Evolutionary conservation across 371 early-diverging fungal genomes (phyloP).

Genomic region (Saksenaea oblongispora): DNA sequence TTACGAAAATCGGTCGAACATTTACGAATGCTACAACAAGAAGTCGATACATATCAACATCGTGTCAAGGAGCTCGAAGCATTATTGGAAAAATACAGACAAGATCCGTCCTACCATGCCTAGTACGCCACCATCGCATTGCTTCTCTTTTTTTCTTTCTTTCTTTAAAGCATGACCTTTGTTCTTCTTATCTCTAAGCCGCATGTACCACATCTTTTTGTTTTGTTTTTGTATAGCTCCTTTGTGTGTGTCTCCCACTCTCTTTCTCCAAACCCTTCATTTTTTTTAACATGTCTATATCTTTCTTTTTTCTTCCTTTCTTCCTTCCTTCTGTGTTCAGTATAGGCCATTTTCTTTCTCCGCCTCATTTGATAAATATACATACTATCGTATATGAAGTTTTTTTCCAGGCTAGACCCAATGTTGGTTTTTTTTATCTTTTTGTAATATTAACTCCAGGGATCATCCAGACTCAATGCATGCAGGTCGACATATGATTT

Average conservation of each 20-base stretch:
- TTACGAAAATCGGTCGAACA: slow-evolving; percentile 89
- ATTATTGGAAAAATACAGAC: slow-evolving; percentile 24
- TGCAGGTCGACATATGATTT: neutral
- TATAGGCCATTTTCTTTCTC: neutral
- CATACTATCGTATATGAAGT: slow-evolving; percentile 10
- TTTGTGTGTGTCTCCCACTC: neutral
- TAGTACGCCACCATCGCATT: neutral
- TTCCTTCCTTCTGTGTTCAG: neutral
- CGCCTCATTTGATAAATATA: neutral
- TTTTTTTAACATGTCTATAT: neutral
- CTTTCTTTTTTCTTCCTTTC: neutral
- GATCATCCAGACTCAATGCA: slow-evolving; percentile 2
- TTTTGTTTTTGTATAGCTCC: neutral
- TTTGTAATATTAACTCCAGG: neutral
- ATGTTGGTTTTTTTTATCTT: slow-evolving; percentile 15
- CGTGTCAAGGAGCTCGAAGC: slow-evolving; percentile 74
- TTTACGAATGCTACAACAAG: slow-evolving; percentile 73
- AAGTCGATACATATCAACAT: slow-evolving; percentile 54
- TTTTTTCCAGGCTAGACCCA: slow-evolving; percentile 10
- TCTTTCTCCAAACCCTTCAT: slow-evolving; percentile 1
- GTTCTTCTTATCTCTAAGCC: slow-evolving; percentile 6
- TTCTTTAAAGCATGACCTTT: neutral
- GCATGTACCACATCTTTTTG: neutral
- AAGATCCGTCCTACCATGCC: slow-evolving; percentile 8
- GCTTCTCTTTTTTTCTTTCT: neutral